phyloP scores from a whole-genome alignment of 441 rosid species.

The Flueggea neowawraea region DNA sequence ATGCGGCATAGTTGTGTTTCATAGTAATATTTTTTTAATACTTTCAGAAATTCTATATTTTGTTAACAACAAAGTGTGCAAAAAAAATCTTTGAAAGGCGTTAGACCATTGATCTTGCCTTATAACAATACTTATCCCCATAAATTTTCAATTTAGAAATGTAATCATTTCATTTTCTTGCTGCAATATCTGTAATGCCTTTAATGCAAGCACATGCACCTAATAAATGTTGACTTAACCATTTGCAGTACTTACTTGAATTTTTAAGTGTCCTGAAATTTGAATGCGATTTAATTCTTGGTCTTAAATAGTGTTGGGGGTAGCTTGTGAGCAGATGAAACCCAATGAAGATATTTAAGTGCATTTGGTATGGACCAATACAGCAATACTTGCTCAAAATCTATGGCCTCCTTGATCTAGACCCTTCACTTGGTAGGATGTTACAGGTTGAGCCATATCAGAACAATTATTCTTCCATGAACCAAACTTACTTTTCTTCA shows the following conservation, averaged over 20 bases:
- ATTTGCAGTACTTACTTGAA: slow-evolving; percentile 10
- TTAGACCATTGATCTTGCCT: too few relatives aligned
- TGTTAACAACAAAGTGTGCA: too few relatives aligned
- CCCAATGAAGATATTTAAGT: slow-evolving; percentile 25
- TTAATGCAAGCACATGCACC: slow-evolving; percentile 42
- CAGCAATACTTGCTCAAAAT: too few relatives aligned
- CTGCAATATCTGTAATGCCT: slow-evolving; percentile 7
- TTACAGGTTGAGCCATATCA: slow-evolving; percentile 2
- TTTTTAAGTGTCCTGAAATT: slow-evolving; percentile 16
- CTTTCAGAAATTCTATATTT: too few relatives aligned
- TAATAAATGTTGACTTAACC: slow-evolving; percentile 35
- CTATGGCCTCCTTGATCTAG: slow-evolving; percentile 26
- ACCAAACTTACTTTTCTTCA: too few relatives aligned
- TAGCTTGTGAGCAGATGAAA: slow-evolving; percentile 29
- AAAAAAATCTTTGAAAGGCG: too few relatives aligned
- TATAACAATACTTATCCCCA: too few relatives aligned
- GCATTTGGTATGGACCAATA: slow-evolving; percentile 12
- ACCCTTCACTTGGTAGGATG: slow-evolving; percentile 30
- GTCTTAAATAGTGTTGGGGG: slow-evolving; percentile 28
- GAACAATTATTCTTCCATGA: too few relatives aligned
- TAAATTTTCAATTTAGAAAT: neutral
- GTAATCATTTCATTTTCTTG: slow-evolving; percentile 9
- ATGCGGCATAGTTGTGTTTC: too few relatives aligned
- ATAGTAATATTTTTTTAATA: too few relatives aligned
- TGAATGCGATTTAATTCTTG: slow-evolving; percentile 14